Evolutionary conservation across 164 flowering plant genomes (phyloP).

Genomic region (Stephania yunnanensis): DNA sequence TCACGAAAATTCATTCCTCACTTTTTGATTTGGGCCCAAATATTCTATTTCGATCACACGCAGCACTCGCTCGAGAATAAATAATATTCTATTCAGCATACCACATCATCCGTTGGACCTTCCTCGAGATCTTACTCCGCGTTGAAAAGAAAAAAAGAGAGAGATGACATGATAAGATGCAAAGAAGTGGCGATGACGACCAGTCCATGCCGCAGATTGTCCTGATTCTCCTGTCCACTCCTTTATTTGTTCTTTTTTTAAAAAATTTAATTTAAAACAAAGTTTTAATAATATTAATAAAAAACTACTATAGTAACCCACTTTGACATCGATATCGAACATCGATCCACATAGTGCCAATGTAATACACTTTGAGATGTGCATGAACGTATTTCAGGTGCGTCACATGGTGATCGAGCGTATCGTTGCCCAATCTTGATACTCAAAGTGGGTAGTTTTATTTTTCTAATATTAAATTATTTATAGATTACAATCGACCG

Average conservation of each 20-base stretch:
- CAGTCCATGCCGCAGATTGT: not conserved
- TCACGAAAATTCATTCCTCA: not conserved
- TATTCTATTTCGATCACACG: not conserved
- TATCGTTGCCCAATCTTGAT: too few species aligned
- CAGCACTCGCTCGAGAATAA: not conserved
- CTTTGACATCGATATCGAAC: too few species aligned
- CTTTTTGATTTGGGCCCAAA: not conserved
- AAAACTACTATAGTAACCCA: too few species aligned
- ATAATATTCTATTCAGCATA: not conserved
- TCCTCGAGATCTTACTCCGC: not conserved
- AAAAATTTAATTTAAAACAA: not conserved
- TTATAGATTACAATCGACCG: too few species aligned
- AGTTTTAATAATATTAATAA: too few species aligned
- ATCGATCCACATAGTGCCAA: too few species aligned
- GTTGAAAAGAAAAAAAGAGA: not conserved
- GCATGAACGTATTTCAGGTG: too few species aligned
- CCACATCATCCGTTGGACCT: not conserved
- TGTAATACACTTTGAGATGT: too few species aligned
- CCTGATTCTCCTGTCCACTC: not conserved
- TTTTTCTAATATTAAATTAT: too few species aligned
- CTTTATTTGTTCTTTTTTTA: not conserved
- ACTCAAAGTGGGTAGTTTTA: too few species aligned
- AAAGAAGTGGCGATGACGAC: not conserved
- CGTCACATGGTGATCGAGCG: too few species aligned
- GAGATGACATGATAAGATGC: not conserved